phyloP scores from a whole-genome alignment of 163 green algal species.

The Prototheca cutis region DNA sequence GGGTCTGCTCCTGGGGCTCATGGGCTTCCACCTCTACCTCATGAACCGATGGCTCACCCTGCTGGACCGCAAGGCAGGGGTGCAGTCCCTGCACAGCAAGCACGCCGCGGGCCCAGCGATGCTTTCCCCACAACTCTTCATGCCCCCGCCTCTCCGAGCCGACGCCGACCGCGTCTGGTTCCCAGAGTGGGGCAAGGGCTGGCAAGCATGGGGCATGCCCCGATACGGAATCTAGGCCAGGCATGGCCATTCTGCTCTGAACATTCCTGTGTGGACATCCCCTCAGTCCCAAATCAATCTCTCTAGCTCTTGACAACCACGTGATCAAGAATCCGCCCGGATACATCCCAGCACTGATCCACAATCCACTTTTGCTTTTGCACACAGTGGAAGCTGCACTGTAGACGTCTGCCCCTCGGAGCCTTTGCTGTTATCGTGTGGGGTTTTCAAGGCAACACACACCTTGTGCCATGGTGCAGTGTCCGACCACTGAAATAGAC shows the following conservation, averaged over 20 bases:
- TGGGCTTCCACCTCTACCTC: constrained; percentile 15
- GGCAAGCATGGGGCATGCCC: constrained; percentile 13
- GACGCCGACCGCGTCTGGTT: constrained; percentile 17
- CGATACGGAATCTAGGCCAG: constrained; percentile 6
- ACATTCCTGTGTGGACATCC: too few species aligned
- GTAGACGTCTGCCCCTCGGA: too few species aligned
- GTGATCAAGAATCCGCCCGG: too few species aligned
- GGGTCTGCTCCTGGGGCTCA: constrained; percentile 5
- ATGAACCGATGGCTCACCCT: not conserved
- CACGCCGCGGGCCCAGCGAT: not conserved
- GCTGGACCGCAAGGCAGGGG: not conserved
- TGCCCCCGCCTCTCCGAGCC: not conserved
- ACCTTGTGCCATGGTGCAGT: too few species aligned
- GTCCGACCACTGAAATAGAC: too few species aligned
- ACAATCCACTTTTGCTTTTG: not conserved
- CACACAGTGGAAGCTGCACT: too few species aligned
- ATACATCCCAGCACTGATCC: too few species aligned
- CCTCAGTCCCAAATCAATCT: too few species aligned
- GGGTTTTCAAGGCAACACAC: too few species aligned
- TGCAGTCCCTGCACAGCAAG: not conserved
- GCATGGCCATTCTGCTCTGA: too few species aligned
- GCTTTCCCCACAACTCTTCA: not conserved
- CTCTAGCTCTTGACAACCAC: too few species aligned
- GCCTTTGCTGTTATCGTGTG: too few species aligned
- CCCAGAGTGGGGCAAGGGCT: constrained; percentile 34